Conservation (phyloP, 2,329 filamentous ascomycete species). For the Ceratocystis papillata region DNA sequence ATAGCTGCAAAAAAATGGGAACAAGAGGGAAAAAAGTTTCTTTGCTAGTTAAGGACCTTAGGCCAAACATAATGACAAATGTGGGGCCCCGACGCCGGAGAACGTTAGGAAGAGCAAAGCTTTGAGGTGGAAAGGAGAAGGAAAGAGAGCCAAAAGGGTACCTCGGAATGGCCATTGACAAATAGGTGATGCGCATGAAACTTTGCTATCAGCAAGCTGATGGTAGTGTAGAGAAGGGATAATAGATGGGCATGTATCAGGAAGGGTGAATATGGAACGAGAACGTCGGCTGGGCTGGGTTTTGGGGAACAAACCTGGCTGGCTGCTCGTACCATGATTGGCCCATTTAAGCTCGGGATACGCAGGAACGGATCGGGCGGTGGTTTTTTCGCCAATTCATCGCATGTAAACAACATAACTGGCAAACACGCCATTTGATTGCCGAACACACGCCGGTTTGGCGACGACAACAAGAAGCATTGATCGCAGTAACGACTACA, state of each 20-base stretch:
- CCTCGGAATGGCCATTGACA: neutral
- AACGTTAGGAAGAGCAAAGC: neutral
- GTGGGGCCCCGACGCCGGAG: slow-evolving; percentile 16
- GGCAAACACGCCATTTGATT: slow-evolving; percentile 9
- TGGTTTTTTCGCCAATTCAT: slow-evolving; percentile 4
- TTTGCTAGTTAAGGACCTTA: neutral
- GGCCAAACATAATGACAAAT: neutral
- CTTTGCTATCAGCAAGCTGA: neutral
- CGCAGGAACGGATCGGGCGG: slow-evolving; percentile 8
- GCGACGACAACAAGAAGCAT: neutral
- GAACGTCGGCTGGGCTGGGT: slow-evolving; percentile 4
- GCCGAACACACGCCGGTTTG: slow-evolving; percentile 2
- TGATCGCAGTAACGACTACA: neutral
- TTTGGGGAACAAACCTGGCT: neutral
- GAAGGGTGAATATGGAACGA: neutral
- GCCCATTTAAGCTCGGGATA: slow-evolving; percentile 9
- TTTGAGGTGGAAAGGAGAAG: neutral
- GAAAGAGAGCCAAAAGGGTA: neutral
- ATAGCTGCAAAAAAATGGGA: slow-evolving; percentile 4
- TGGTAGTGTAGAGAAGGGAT: neutral
- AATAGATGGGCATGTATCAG: neutral
- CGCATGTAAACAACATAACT: slow-evolving; percentile 3
- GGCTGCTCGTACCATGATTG: slow-evolving; percentile 6
- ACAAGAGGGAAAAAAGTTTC: neutral
- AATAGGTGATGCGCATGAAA: neutral